Percentiles rank a stretch among this genome's conserved stretches.
Evolutionary conservation across 2,329 filamentous ascomycete genomes (phyloP).

Genomic region (Didymosphaeria variabile): DNA sequence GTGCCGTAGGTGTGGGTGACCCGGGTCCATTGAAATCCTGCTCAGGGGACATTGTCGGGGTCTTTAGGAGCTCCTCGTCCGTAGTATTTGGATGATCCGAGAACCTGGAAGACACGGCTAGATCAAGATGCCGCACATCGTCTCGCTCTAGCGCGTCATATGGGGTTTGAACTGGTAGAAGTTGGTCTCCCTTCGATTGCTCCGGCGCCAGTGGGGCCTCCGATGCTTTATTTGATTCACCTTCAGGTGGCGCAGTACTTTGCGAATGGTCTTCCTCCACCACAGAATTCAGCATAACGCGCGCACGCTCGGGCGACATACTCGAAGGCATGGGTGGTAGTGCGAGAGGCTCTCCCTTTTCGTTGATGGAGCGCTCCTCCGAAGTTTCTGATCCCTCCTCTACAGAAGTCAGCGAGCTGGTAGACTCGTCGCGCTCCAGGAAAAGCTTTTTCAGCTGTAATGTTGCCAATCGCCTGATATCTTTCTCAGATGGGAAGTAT

Average conservation of each 20-base stretch:
- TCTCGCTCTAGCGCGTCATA: conserved; percentile 57
- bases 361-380: conserved; percentile 41
- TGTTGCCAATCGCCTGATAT: conserved; percentile 90
- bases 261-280: conserved; percentile 67
- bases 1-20: conserved; percentile 41
- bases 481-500: conserved; percentile 93
- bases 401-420: conserved; percentile 74
- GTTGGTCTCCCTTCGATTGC: conserved; percentile 21
- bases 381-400: conserved; percentile 69
- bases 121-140: conserved; percentile 68
- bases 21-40: conserved; percentile 29
- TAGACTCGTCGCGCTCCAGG: conserved; percentile 82
- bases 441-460: conserved; percentile 96
- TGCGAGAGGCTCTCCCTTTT: conserved; percentile 40
- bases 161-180: conserved; percentile 39
- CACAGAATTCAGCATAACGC: conserved; percentile 70
- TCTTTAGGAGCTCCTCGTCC: conserved; percentile 39
- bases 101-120: conserved; percentile 61
- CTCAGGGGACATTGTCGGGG: conserved; percentile 37
- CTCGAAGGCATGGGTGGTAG: conserved; percentile 47
- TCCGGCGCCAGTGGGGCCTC: conserved; percentile 22
- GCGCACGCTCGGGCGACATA: conserved; percentile 69
- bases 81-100: conserved; percentile 26
- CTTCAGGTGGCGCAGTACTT: conserved; percentile 27
- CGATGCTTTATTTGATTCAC: conserved; percentile 11